A percentile compares a stretch with the other conserved stretches of the same genome.
Conservation (phyloP, 2,329 filamentous ascomycete genomes). For the Gnomoniopsis sp. region DNA sequence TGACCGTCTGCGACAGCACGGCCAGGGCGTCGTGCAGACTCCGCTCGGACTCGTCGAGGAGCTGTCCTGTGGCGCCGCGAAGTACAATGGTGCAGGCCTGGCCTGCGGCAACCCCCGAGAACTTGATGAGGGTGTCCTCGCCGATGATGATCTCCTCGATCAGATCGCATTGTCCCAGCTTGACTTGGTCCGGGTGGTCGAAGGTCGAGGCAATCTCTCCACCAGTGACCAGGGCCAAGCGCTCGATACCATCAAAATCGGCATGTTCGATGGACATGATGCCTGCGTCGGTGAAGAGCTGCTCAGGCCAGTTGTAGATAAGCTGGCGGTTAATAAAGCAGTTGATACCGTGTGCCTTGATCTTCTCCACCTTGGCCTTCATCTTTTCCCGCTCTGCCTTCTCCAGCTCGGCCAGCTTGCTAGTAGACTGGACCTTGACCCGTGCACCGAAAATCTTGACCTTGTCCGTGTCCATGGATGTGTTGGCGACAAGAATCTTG, state of each 20-base stretch:
- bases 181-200: slow-evolving; percentile 95
- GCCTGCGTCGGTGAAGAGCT: slow-evolving; percentile 94
- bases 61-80: slow-evolving; percentile 91
- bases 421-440: slow-evolving; percentile 93
- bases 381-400: slow-evolving; percentile 99
- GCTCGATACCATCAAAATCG: slow-evolving; percentile 97
- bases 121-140: slow-evolving; percentile 95
- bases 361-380: slow-evolving; percentile 98
- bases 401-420: slow-evolving; percentile 96
- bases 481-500: slow-evolving; percentile 97
- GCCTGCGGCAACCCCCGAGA: slow-evolving; percentile 91
- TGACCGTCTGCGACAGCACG: slow-evolving; percentile 93
- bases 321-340: slow-evolving; percentile 99
- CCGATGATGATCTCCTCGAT: slow-evolving; percentile 99
- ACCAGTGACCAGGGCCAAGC: slow-evolving; percentile 89
- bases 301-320: slow-evolving; percentile 99
- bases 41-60: slow-evolving; percentile 94
- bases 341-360: slow-evolving; percentile 98
- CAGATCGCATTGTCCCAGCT: slow-evolving; percentile 89
- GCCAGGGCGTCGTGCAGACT: slow-evolving; percentile 94
- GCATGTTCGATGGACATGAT: slow-evolving; percentile 99
- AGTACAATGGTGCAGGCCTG: slow-evolving; percentile 96
- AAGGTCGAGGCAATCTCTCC: slow-evolving; percentile 98
- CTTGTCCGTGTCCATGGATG: slow-evolving; percentile 99
- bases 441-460: slow-evolving; percentile 98